Evolutionary conservation across 768 basidiomycete genomes (phyloP), one percentile per base, ranked within the genome.

Genomic region (Mycena alexandri): DNA sequence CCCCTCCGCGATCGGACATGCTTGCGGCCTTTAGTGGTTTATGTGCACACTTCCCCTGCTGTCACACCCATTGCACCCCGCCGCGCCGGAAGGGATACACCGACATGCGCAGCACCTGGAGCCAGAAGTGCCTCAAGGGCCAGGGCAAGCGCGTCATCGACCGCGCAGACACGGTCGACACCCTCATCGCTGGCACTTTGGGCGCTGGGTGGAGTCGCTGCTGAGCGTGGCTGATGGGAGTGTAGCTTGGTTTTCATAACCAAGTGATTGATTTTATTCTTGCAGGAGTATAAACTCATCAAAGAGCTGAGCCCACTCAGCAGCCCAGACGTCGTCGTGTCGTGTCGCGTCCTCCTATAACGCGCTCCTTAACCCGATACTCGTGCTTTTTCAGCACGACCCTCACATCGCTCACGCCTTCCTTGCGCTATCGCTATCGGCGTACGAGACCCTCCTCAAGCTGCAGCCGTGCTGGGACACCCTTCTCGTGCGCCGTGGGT

Each of bases 21-120:
- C 82, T n/a, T 95, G 36, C 79, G 80, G 13, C 91, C 92, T 3
- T 82, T 95, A 47, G 89, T 94, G 34, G 74, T 91, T 92, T 75
- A 80, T 94, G 44, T 89, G 93, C 13, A 86, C 87, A 0, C 82
- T 95, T 8, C 93, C 93, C 0, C 75, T 93, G 0, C 93, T 93
- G 0, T 93, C 93, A 0, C 93, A 95, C 71, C 93, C 93, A 2
- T 92, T 93, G 0, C 93, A 95, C 74, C 92, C 92, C 0, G 92
- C 92, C 9, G 87, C 92, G 0, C 83, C 82, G 6, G 77, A 84
- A 85, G 61, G 93, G 93, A 1, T 94, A 93, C 68, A 93, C 92
- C 0, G 93, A 94, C 70, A 95, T 95, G 93, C 86, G 94, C 29
- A 92, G 93, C 14, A 84, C 81, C 14, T 95, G 94, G 94, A 85